Evolutionary conservation across 306 rosid species (phyloP).

Genomic region (Cyclanthera cordifolia): DNA sequence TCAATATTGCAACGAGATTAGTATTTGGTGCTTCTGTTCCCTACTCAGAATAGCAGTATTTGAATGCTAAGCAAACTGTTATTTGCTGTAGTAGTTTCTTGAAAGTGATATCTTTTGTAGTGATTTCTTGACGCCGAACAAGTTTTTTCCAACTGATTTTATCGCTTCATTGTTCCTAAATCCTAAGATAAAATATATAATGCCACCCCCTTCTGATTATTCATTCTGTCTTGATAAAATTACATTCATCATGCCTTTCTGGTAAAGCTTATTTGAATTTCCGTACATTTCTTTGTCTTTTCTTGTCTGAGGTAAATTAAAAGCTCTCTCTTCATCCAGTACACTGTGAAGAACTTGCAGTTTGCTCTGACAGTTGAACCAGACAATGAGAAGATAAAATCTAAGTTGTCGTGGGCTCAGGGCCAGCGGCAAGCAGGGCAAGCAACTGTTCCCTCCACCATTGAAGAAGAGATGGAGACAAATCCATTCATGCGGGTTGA

Average conservation of each 20-base stretch:
- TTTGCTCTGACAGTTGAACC: slow-evolving; percentile 48
- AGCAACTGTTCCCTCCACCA: slow-evolving; percentile 68
- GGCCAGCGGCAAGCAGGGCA: slow-evolving; percentile 48
- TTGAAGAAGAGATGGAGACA: slow-evolving; percentile 65
- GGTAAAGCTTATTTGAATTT: neutral
- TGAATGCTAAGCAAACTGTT: too few species aligned
- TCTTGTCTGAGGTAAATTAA: neutral
- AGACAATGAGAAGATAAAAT: slow-evolving; percentile 32
- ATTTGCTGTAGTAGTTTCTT: neutral
- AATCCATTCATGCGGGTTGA: slow-evolving; percentile 75
- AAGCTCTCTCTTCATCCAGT: slow-evolving; percentile 22
- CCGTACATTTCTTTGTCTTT: neutral
- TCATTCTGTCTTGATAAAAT: neutral
- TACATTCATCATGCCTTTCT: neutral
- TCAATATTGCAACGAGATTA: neutral
- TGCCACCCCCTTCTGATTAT: neutral
- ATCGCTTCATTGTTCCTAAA: neutral
- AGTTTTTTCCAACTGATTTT: neutral
- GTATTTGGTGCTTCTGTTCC: neutral
- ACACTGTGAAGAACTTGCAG: slow-evolving; percentile 50
- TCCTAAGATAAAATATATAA: neutral
- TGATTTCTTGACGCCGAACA: slow-evolving; percentile 4
- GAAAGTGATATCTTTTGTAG: neutral
- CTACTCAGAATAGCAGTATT: too few species aligned
- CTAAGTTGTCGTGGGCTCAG: slow-evolving; percentile 66